Evolutionary conservation across 2,329 filamentous ascomycete genomes (phyloP).

Genomic region (Leptographium flavum): DNA sequence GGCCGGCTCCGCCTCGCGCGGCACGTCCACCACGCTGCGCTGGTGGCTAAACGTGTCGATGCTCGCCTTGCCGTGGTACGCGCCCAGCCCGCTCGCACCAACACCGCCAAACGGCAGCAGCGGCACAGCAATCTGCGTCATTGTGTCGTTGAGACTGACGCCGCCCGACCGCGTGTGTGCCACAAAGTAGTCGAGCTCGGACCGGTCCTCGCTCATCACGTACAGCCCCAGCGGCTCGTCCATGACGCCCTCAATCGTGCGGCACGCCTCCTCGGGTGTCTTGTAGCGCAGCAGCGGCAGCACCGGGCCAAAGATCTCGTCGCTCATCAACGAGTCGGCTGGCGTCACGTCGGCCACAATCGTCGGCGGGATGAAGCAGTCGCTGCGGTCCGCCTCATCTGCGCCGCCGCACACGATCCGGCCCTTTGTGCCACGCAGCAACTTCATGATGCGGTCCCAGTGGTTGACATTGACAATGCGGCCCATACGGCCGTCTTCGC

Average conservation of each 20-base stretch:
- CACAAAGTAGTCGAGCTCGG: conserved; percentile 22
- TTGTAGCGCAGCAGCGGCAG: conserved; percentile 23
- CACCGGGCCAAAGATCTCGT: conserved; percentile 31
- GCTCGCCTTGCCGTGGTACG: conserved; percentile 30
- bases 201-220: conserved; percentile 21
- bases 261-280: conserved; percentile 17
- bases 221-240: conserved; percentile 26
- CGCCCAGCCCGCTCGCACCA: conserved; percentile 17
- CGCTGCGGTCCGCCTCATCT: conserved; percentile 11
- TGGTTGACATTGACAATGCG: conserved; percentile 28
- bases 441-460: conserved; percentile 23
- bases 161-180: conserved; percentile 30
- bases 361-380: conserved; percentile 21
- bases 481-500: conserved; percentile 10
- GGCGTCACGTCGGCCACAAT: conserved; percentile 22
- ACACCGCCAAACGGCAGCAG: conserved; percentile 34
- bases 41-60: conserved; percentile 28
- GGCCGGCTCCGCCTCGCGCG: conserved; percentile 7
- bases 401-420: conserved; percentile 13
- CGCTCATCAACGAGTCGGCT: conserved; percentile 24
- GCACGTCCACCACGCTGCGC: conserved; percentile 22
- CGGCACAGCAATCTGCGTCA: conserved; percentile 27
- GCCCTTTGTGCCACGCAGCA: conserved; percentile 23
- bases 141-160: conserved; percentile 34
- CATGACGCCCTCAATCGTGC: conserved; percentile 12